These are phyloP conservation scores for Cyclospora cayetanensis DNA, from an alignment of 169 alveolate species.

Conservation along the genomic window DNA sequence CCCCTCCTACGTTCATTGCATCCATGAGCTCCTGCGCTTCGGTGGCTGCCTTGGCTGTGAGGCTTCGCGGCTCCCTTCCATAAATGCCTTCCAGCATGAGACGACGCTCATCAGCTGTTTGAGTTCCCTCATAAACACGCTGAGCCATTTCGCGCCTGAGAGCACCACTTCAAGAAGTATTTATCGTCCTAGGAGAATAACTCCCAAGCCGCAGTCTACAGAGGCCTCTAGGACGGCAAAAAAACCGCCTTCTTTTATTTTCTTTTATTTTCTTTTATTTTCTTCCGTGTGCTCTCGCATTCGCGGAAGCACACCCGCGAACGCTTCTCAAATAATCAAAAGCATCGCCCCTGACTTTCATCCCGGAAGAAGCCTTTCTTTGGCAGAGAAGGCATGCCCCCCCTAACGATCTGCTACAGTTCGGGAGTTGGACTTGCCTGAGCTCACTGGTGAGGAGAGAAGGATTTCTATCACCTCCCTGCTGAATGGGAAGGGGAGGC, in stretches of 20 bases:
- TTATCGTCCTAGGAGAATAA: too few relatives aligned
- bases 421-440: background rate
- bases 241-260: too few relatives aligned
- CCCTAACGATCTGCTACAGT: background rate
- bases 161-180: too few relatives aligned
- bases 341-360: too few relatives aligned
- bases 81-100: background rate
- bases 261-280: too few relatives aligned
- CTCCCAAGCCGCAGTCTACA: too few relatives aligned
- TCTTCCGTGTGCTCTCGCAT: too few relatives aligned
- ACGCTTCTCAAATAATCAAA: too few relatives aligned
- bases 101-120: background rate
- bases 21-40: background rate
- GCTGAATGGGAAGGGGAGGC: background rate
- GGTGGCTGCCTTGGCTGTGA: background rate
- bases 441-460: background rate
- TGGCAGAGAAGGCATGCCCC: too few relatives aligned
- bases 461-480: conserved; percentile 8
- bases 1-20: background rate
- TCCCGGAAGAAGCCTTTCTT: too few relatives aligned
- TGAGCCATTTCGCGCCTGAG: background rate
- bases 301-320: too few relatives aligned
- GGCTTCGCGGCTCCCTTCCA: background rate
- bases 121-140: background rate
- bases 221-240: too few relatives aligned